These are phyloP conservation scores for Rhodomyrtus psidioides DNA, from an alignment of 441 rosid genomes.

Conservation along the genomic window DNA sequence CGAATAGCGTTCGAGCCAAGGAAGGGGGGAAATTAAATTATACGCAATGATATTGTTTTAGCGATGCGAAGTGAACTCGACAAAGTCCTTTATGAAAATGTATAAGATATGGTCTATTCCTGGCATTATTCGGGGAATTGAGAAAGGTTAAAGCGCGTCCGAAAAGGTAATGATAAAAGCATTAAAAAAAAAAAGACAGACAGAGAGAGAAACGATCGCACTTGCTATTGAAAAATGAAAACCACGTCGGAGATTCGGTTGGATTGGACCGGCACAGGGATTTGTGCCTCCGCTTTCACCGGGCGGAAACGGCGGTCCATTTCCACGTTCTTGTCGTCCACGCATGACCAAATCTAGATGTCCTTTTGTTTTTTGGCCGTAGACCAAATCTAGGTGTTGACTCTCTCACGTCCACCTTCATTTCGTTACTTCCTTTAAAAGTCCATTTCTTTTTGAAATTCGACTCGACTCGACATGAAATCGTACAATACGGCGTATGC, in stretches of 20 bases:
- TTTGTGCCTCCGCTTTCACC: background rate
- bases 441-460: background rate
- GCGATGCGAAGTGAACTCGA: background rate
- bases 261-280: background rate
- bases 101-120: background rate
- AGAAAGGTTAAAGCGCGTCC: no score
- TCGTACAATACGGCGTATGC: background rate
- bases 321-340: background rate
- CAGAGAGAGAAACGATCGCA: no score
- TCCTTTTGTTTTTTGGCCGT: no score
- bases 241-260: background rate
- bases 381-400: background rate
- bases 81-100: background rate
- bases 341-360: background rate
- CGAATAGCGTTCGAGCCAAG: background rate
- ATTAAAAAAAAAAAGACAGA: no score
- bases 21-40: background rate
- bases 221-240: background rate
- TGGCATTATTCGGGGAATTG: background rate
- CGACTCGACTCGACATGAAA: background rate
- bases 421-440: background rate
- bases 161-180: no score
- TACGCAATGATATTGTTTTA: background rate
- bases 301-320: background rate
- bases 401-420: background rate